Conservation (phyloP, 2,329 filamentous ascomycete genomes). For the Ramularia endophylla region DNA sequence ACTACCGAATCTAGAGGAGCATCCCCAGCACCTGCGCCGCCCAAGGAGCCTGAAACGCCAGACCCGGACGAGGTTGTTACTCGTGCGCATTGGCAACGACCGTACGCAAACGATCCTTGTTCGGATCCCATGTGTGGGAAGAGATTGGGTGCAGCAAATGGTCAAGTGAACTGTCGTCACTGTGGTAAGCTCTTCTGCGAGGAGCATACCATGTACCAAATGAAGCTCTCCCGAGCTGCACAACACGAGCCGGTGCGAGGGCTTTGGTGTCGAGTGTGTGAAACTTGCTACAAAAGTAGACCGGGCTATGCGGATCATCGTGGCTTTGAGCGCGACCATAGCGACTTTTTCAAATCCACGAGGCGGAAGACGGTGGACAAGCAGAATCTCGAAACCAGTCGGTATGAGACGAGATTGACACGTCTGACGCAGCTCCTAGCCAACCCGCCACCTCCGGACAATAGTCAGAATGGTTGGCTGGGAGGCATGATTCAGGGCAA, state of each 20-base stretch:
- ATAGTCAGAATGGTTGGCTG: constrained; percentile 49
- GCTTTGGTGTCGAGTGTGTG: constrained; percentile 90
- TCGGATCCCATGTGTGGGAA: constrained; percentile 83
- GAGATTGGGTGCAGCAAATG: constrained; percentile 69
- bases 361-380: constrained; percentile 75
- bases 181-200: constrained; percentile 95
- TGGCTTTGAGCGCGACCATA: constrained; percentile 66
- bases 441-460: constrained; percentile 61
- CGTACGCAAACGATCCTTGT: constrained; percentile 68
- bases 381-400: constrained; percentile 77
- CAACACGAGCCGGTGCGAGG: constrained; percentile 85
- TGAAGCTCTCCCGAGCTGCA: constrained; percentile 88
- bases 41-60: constrained; percentile 32
- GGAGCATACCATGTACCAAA: constrained; percentile 98
- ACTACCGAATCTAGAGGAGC: constrained; percentile 17
- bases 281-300: constrained; percentile 98
- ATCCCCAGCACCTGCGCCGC: constrained; percentile 24
- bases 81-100: constrained; percentile 79
- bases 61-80: constrained; percentile 91
- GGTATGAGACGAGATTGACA: constrained; percentile 85
- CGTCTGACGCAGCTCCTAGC: constrained; percentile 81
- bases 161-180: constrained; percentile 85
- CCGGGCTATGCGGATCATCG: constrained; percentile 79
- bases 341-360: constrained; percentile 61
- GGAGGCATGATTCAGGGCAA: constrained; percentile 56